Base-by-base conservation (phyloP, 202 grass and related monocot genomes). In the Zizania palustris region DNA sequence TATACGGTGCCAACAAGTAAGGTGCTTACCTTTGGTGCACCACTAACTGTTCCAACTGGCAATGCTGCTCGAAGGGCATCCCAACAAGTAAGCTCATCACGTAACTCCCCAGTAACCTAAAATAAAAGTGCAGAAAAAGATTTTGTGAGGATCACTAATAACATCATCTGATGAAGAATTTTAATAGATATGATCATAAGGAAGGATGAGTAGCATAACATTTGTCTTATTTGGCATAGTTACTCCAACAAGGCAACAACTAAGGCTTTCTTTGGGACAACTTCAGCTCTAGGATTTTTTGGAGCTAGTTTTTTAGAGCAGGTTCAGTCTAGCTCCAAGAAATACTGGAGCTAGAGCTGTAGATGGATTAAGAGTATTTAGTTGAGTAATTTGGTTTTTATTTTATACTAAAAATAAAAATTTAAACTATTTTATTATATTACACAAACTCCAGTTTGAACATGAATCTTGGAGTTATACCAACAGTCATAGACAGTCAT, bases 41-140 rank as follows among this genome's bases (percentile, higher is more conserved):
- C 93, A 65, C 90, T 97, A 61, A 97, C 93, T 65, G 93, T 97
- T 87, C 93, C 93, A 49, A 93, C 90, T 37, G 93, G 93, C 85
- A 97, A 70, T 57, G 93, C 79, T 20, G 90, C 90, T 35, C 90
- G 83, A n/a, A 97, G 64, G 59, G 88, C 90, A 77, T 97, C 93
- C 93, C 90, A 97, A 65, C 85, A 91, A 49, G 87, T 91, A 63
- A 97, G 90, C 65, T 89, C 74, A 83, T 93, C 88, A 12, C 60
- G 66, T 20, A 97, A n/a, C 77, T 93, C 88, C 34, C 93, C 93
- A 37, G 84, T 90, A 59, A 97, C 90, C 93, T 97, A 68, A 28
- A 28, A 28, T 58, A 79, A 3, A 85, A 75, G 45, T 45, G 72
- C 51, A 67, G 22, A 67, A 35, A 71, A 14, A 78, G 15, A 21